Evolutionary conservation across 192 early-diverging fungal genomes (phyloP).

Genomic region (Thoreauomyces humboldtii): DNA sequence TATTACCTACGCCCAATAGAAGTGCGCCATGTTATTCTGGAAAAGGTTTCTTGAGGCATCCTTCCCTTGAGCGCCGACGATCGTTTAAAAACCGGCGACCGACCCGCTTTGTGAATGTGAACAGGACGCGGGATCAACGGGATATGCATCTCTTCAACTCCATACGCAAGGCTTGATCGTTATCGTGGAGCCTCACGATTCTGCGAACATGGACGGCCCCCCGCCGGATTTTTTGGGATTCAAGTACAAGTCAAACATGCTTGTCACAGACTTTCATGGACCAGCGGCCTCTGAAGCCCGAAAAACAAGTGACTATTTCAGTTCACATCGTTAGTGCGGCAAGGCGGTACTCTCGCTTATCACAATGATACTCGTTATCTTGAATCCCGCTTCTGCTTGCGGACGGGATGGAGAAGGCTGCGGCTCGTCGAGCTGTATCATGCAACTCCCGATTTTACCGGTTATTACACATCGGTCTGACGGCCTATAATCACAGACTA

Average conservation of each 20-base stretch:
- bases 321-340: too few species aligned
- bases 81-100: not conserved
- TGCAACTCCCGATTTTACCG: too few species aligned
- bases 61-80: too few species aligned
- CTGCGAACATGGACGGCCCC: not conserved
- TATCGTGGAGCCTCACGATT: slow-evolving; percentile 10
- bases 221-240: slow-evolving; percentile 20
- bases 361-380: too few species aligned
- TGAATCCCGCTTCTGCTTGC: too few species aligned
- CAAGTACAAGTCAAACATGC: slow-evolving; percentile 4
- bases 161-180: not conserved
- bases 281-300: too few species aligned
- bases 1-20: not conserved
- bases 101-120: not conserved
- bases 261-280: slow-evolving; percentile 1
- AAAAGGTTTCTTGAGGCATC: not conserved
- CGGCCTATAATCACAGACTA: too few species aligned
- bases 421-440: too few species aligned
- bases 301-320: too few species aligned
- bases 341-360: too few species aligned
- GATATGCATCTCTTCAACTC: not conserved
- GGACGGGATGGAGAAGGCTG: too few species aligned
- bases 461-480: too few species aligned
- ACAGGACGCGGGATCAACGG: not conserved
- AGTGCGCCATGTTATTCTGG: not conserved